Base-by-base conservation (phyloP, 2,329 filamentous ascomycete genomes). In the Penicillium palitans region DNA sequence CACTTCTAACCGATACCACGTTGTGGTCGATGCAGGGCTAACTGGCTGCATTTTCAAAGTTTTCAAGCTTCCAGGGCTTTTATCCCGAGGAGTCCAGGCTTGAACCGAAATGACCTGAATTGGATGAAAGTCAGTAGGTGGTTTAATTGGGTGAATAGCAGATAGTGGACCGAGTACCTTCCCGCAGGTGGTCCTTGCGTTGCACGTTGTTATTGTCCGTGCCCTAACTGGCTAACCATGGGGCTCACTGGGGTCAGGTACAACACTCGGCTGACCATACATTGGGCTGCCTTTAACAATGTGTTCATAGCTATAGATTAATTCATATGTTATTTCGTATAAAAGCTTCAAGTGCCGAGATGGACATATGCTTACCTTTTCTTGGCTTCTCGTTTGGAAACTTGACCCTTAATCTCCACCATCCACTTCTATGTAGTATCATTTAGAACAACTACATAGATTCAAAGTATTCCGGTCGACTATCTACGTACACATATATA, bases 11-110 rank as follows among this genome's bases (percentile, higher is more conserved):
- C 39, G 44, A 41, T 47, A 53, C 42, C 63, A 65, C 63, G 63
- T 65, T 62, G 51, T 41, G 57, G 57, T 58, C 44, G 42, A 46
- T 37, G 27, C 42, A 31, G 19, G 57, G 47, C 31, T 64, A 29
- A 66, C 55, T 67, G 66, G 63, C 41, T 52, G 50, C 25, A 48
- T 48, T n/a, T 52, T 19, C 15, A 50, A n/a, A 29, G n/a, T 2
- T 17, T 47, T 31, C 29, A 31, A 31, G 29, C 29, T 12, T 31
- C 29, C 4, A 2, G 29, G 12, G 29, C 29, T 10, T 42, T 37
- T 47, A 25, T 35, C 48, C 9, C 1, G 25, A 37, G 13, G n/a
- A 31, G 27, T 31, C 35, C 47, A 53, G 42, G 35, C 21, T 54
- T 19, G n/a, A 37, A 39, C 24, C 35, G 35, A 8, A 41, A n/a